Evolutionary conservation across 2,329 filamentous ascomycete species (phyloP).

Genomic region (Scedosporium boydii): DNA sequence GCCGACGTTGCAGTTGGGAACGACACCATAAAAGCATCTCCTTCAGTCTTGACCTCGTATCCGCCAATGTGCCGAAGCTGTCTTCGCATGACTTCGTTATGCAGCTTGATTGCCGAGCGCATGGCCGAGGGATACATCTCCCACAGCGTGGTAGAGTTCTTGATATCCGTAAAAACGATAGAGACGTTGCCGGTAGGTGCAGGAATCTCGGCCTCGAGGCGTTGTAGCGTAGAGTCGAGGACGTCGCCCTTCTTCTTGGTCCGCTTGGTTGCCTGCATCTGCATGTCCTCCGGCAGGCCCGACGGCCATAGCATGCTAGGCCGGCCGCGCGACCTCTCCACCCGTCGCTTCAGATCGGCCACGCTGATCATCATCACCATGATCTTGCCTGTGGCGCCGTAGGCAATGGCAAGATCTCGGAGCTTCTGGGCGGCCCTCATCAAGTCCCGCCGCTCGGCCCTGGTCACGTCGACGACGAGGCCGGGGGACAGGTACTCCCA

Average conservation of each 20-base stretch:
- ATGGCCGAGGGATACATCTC: slow-evolving; percentile 92
- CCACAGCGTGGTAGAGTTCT: slow-evolving; percentile 94
- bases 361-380: slow-evolving; percentile 99
- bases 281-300: slow-evolving; percentile 59
- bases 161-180: slow-evolving; percentile 98
- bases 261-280: slow-evolving; percentile 55
- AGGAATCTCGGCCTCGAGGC: slow-evolving; percentile 82
- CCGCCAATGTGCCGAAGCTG: slow-evolving; percentile 90
- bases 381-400: slow-evolving; percentile 86
- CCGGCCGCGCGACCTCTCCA: slow-evolving; percentile 68
- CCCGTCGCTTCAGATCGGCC: slow-evolving; percentile 75
- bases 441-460: slow-evolving; percentile 76
- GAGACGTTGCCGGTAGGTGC: slow-evolving; percentile 84
- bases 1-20: slow-evolving; percentile 95
- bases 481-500: slow-evolving; percentile 93
- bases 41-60: slow-evolving; percentile 99
- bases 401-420: slow-evolving; percentile 88
- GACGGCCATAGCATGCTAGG: slow-evolving; percentile 72
- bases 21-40: slow-evolving; percentile 98
- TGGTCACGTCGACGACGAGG: slow-evolving; percentile 82
- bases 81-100: slow-evolving; percentile 93
- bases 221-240: slow-evolving; percentile 78
- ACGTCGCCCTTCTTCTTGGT: slow-evolving; percentile 56
- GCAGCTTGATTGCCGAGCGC: slow-evolving; percentile 92
- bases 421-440: slow-evolving; percentile 95